Percentiles rank a stretch among this genome's conserved stretches.
These are phyloP conservation scores for Penstemon barbatus DNA, from an alignment of 257 asterid genomes.

Conservation along the genomic window DNA sequence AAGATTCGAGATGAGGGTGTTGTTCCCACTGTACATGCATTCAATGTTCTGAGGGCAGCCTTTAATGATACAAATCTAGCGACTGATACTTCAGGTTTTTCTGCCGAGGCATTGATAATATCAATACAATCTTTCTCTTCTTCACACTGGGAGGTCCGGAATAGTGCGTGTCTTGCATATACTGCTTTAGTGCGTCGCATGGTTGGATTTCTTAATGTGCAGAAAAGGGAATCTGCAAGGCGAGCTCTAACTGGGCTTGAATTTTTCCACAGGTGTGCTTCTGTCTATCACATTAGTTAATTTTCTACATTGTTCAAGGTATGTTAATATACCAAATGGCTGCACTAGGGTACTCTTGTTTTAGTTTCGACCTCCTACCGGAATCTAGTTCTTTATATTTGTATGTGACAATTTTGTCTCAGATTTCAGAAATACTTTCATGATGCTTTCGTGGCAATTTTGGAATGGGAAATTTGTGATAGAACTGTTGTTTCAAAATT, in stretches of 20 bases:
- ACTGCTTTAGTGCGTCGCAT: constrained; percentile 96
- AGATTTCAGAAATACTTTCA: constrained; percentile 5
- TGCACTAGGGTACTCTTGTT: constrained; percentile 18
- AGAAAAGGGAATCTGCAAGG: constrained; percentile 88
- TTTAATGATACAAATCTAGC: constrained; percentile 94
- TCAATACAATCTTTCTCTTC: constrained; percentile 90
- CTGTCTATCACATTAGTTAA: constrained; percentile 7
- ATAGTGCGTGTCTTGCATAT: constrained; percentile 96
- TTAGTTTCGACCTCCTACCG: constrained; percentile 11
- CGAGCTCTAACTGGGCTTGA: constrained; percentile 92
- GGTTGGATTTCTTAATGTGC: constrained; percentile 94
- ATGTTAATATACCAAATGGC: constrained; percentile 2
- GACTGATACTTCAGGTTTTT: constrained; percentile 90
- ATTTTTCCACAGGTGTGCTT: constrained; percentile 82
- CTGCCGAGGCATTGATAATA: constrained; percentile 79
- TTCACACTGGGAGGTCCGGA: constrained; percentile 92
- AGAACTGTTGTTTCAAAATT: constrained; percentile 1
- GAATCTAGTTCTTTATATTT: constrained; percentile 7
- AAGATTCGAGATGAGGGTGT: constrained; percentile 95
- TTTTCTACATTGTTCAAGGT: constrained; percentile 2
- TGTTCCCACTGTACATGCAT: constrained; percentile 90
- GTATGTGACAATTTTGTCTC: constrained; percentile 6
- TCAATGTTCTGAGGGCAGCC: constrained; percentile 87
- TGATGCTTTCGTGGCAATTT: background rate
- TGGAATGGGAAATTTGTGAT: background rate